Evolutionary conservation across 1,284 basidiomycete genomes (phyloP), one percentile per base, ranked within the genome.

Genomic region (Lignosus rhinocerotis): DNA sequence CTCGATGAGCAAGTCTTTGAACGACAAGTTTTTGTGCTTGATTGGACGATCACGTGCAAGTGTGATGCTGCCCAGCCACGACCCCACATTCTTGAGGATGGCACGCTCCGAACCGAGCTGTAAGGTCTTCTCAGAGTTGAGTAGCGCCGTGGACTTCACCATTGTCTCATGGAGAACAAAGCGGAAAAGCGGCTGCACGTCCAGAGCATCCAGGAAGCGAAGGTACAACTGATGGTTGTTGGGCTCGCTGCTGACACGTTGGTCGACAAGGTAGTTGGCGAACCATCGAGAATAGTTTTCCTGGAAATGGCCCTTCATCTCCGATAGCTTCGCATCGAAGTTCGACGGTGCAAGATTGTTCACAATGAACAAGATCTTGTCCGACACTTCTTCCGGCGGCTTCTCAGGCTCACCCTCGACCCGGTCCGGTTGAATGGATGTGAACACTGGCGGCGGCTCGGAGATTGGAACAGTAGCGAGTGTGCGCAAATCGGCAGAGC

Each of bases 201-300:
- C 83, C 65, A 99, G 75, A 1, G 88, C 86, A 58, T 98, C 93
- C 56, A 99, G 78, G 72, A 99, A 93, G 60, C 94, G 90, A 63
- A 97, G 86, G 74, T 99, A 99, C 33, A 99, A 85, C 46, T 87
- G 85, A 68, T 99, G 97, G 70, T 99, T 98, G 80, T 99, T 99
- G 51, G 94, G 94, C 76, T 99, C 97, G 59, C 93, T 92, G 75
- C 90, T 92, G 73, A 99, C 89, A 49, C 97, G 93, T 70, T 98
- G 93, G 67, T 96, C 92, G 30, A 99, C 94, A 45, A 99, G 84
- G 75, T 99, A 99, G 72, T 96, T 90, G 42, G 97, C 96, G 71
- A 99, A 97, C 97, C 97, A 99, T 57, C 91, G 84, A 39, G 95
- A 86, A 69, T 94, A 87, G 50, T 85, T 79, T 64, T 93, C 88